Percentiles rank a stretch among this genome's conserved stretches.
Evolutionary conservation across 306 rosid species (phyloP).

Genomic region (Quercus alba): DNA sequence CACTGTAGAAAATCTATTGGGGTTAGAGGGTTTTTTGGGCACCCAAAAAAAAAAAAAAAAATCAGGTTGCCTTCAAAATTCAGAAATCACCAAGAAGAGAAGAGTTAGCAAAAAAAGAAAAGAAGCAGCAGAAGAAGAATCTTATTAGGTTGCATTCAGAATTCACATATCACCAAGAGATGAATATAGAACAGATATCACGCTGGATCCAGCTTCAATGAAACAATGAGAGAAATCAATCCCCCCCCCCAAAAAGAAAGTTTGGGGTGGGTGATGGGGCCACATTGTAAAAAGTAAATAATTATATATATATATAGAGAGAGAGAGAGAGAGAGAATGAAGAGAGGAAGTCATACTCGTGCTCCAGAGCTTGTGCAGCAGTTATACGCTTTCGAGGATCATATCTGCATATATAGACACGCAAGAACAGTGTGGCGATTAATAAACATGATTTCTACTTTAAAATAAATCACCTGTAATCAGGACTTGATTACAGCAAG

Average conservation of each 20-base stretch:
- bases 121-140: neutral
- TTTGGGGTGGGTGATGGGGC: neutral
- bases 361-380: conserved; percentile 93
- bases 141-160: neutral
- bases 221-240: neutral
- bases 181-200: neutral
- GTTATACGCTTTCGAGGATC: conserved; percentile 95
- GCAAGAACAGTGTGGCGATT: neutral
- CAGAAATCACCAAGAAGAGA: neutral
- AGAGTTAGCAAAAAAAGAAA: neutral
- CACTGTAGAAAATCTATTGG: too few species aligned
- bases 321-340: conserved; percentile 5
- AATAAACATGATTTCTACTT: neutral
- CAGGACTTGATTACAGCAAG: neutral
- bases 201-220: neutral
- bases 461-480: neutral
- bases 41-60: neutral
- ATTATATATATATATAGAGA: neutral
- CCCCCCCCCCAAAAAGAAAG: neutral
- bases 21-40: neutral
- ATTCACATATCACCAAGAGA: neutral
- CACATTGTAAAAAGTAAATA: neutral
- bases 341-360: conserved; percentile 60
- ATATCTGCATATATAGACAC: conserved; percentile 56
- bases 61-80: neutral